Conservation (phyloP, 2,329 filamentous ascomycete species). For the Colletotrichum aenigma region DNA sequence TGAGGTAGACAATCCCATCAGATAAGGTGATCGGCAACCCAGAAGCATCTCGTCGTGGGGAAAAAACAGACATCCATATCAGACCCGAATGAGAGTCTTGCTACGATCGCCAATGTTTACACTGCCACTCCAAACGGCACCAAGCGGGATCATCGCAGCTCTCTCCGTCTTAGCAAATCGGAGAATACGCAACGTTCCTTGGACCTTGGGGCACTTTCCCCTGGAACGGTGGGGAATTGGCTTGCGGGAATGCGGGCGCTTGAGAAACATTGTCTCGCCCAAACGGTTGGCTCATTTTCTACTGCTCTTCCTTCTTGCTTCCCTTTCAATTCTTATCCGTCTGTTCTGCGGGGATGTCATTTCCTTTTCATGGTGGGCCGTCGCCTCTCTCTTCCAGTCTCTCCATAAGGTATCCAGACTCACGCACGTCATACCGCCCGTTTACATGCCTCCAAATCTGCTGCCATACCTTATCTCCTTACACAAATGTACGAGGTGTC, state of each 20-base stretch:
- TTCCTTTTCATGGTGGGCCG: background rate
- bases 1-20: background rate
- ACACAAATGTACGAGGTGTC: background rate
- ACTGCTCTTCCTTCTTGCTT: background rate
- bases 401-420: background rate
- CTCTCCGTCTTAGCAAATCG: background rate
- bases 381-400: background rate
- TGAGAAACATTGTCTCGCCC: constrained; percentile 18
- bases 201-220: background rate
- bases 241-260: constrained; percentile 5
- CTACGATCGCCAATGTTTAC: background rate
- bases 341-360: background rate
- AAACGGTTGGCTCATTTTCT: background rate
- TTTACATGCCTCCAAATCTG: background rate
- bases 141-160: background rate
- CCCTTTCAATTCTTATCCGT: background rate
- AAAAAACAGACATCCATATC: background rate
- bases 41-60: background rate
- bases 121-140: background rate
- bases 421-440: background rate
- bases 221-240: constrained; percentile 12
- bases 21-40: background rate
- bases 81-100: background rate
- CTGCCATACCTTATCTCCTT: background rate
- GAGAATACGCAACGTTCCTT: constrained; percentile 3